Conservation (phyloP, 331 rosid genomes). For the Cydonia oblonga region DNA sequence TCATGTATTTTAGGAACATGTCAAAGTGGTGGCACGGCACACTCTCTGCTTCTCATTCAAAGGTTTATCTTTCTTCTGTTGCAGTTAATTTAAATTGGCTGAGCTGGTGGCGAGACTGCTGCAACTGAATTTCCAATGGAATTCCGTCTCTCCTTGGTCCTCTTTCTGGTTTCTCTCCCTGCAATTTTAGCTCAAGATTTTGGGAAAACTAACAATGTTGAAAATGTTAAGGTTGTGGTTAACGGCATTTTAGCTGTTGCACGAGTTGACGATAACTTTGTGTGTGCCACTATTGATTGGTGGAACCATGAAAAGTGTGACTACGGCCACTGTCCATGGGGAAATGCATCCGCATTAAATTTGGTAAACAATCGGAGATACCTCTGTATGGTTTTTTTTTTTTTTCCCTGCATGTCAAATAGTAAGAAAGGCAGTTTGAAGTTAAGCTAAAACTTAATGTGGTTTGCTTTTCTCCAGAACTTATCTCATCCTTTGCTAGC, state of each 20-base stretch:
- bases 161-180: conserved; percentile 30
- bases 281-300: conserved; percentile 95
- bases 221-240: conserved; percentile 26
- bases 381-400: neutral
- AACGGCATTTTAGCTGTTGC: conserved; percentile 37
- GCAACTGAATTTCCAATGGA: conserved; percentile 16
- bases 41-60: conserved; percentile 3
- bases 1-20: neutral
- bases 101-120: conserved; percentile 12
- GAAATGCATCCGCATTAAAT: conserved; percentile 45
- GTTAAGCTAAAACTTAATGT: conserved; percentile 1
- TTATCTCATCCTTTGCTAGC: conserved; percentile 58
- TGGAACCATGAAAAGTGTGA: conserved; percentile 82
- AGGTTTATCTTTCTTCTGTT: neutral
- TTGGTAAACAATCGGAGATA: conserved; percentile 33
- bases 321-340: conserved; percentile 86
- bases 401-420: neutral
- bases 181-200: conserved; percentile 40
- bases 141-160: conserved; percentile 19
- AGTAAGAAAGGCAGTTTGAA: neutral
- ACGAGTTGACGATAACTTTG: conserved; percentile 45
- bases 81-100: conserved; percentile 16
- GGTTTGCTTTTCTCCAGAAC: conserved; percentile 49
- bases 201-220: neutral
- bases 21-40: neutral